Evolutionary conservation across 805 yeast species (phyloP).

Genomic region (Metschnikowia hibisci): DNA sequence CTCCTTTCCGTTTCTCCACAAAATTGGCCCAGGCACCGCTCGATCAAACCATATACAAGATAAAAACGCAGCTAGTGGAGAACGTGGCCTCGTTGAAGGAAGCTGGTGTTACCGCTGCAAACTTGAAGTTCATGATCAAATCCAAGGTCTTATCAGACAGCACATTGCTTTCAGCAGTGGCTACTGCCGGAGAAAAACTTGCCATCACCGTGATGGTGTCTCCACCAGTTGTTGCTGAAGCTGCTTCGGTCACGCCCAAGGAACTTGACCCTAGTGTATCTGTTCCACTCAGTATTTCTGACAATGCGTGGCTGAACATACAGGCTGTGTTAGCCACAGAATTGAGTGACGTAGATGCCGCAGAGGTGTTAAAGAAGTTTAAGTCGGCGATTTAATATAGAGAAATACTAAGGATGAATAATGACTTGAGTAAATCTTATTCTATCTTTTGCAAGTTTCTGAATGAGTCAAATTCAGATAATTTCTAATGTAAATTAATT

Average conservation of each 20-base stretch:
- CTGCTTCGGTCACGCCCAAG: background rate
- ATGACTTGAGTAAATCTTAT: too few relatives aligned
- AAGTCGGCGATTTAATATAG: slow-evolving; percentile 6
- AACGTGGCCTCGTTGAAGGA: slow-evolving; percentile 23
- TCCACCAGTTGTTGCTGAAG: slow-evolving; percentile 8
- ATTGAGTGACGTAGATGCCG: slow-evolving; percentile 24
- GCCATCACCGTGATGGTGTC: slow-evolving; percentile 19
- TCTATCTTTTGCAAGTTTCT: too few relatives aligned
- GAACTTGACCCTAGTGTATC: slow-evolving; percentile 5
- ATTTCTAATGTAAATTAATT: background rate
- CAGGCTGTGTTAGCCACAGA: slow-evolving; percentile 30
- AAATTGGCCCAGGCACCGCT: slow-evolving; percentile 22
- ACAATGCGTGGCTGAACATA: slow-evolving; percentile 45
- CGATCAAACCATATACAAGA: slow-evolving; percentile 32
- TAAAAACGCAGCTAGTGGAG: slow-evolving; percentile 37
- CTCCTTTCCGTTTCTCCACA: slow-evolving; percentile 58
- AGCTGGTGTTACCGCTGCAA: slow-evolving; percentile 30
- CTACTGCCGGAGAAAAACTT: slow-evolving; percentile 11
- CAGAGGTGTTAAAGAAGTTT: slow-evolving; percentile 28
- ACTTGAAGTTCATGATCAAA: slow-evolving; percentile 52
- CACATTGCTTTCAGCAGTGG: slow-evolving; percentile 29
- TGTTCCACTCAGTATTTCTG: slow-evolving; percentile 11
- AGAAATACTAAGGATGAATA: too few relatives aligned
- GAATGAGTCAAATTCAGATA: too few relatives aligned
- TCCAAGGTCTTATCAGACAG: slow-evolving; percentile 62